phyloP scores from a whole-genome alignment of 805 yeast genomes.

The Candida chilensis region DNA sequence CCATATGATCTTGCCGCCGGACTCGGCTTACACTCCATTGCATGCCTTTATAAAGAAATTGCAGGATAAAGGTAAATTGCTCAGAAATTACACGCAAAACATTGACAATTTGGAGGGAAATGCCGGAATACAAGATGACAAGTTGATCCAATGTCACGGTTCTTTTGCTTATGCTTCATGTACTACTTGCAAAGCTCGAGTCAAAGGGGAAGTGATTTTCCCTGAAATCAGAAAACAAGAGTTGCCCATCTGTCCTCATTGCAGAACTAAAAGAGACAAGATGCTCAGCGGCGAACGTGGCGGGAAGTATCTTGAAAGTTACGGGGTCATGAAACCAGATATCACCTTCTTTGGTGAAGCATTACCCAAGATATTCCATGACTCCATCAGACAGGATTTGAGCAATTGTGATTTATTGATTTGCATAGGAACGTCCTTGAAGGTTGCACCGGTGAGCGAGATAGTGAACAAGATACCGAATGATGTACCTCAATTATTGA shows the following conservation, averaged over 20 bases:
- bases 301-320: constrained; percentile 30
- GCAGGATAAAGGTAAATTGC: constrained; percentile 66
- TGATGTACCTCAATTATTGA: constrained; percentile 75
- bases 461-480: constrained; percentile 67
- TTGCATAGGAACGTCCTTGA: constrained; percentile 84
- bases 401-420: constrained; percentile 66
- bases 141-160: constrained; percentile 85
- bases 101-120: constrained; percentile 81
- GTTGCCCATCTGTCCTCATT: constrained; percentile 66
- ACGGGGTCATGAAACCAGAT: constrained; percentile 86
- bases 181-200: constrained; percentile 58
- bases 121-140: constrained; percentile 62
- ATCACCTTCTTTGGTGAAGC: constrained; percentile 89
- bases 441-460: constrained; percentile 88
- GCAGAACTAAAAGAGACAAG: constrained; percentile 35
- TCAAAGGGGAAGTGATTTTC: constrained; percentile 58
- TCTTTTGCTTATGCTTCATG: constrained; percentile 87
- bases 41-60: constrained; percentile 72
- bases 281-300: constrained; percentile 2
- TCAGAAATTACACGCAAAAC: constrained; percentile 85
- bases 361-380: constrained; percentile 63
- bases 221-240: constrained; percentile 47
- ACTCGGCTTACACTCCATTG: constrained; percentile 56
- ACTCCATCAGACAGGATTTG: constrained; percentile 48
- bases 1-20: constrained; percentile 74